Conservation (phyloP, 768 basidiomycete genomes). For the Termitomyces titanicus region DNA sequence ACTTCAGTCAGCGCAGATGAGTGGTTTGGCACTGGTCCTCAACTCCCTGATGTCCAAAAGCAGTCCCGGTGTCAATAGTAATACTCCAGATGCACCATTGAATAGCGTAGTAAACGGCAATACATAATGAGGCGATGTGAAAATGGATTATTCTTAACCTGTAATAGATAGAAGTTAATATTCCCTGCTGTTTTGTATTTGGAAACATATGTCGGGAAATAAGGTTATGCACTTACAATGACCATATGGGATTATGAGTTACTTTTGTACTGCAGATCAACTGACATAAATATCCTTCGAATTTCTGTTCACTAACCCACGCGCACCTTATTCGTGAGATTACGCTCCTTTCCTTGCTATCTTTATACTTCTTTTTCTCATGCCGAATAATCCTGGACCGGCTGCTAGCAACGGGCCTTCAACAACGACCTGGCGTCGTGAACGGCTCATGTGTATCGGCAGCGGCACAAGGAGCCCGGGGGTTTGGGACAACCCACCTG, state of each 20-base stretch:
- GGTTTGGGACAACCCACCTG: conserved; percentile 4
- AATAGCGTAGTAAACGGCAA: neutral
- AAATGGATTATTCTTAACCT: neutral
- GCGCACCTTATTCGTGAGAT: neutral
- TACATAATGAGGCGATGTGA: neutral
- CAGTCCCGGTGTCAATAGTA: neutral
- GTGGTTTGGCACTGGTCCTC: conserved; percentile 64
- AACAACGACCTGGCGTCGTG: conserved; percentile 55
- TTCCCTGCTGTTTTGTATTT: no score
- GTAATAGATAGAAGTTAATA: neutral
- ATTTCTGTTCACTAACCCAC: no score
- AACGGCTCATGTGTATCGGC: conserved; percentile 58
- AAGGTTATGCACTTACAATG: neutral
- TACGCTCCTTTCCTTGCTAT: neutral
- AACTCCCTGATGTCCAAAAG: conserved; percentile 65
- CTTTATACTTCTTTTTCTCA: neutral
- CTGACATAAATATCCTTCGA: no score
- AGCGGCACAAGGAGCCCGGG: conserved; percentile 21
- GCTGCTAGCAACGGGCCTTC: conserved; percentile 36
- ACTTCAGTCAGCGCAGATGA: conserved; percentile 74
- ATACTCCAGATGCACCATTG: neutral
- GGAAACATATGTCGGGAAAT: neutral
- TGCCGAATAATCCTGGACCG: conserved; percentile 5
- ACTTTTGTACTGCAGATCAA: neutral
- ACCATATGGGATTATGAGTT: neutral